A percentile compares a stretch with the other conserved stretches of the same genome.
These are phyloP conservation scores for Paecilomyces niveus DNA, from an alignment of 2,329 filamentous ascomycete genomes.

Conservation along the genomic window DNA sequence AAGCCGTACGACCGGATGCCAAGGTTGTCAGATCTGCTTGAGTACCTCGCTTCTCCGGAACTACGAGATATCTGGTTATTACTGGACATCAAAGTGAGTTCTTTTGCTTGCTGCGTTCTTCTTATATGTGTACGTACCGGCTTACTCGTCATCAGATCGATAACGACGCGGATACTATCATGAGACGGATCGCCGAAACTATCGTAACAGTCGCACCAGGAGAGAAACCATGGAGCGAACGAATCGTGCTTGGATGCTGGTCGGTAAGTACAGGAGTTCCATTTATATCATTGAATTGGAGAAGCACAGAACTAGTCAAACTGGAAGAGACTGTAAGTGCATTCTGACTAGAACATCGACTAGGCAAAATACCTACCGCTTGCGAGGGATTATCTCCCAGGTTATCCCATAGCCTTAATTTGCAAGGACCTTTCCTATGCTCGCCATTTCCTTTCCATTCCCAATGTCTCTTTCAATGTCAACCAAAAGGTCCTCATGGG, in stretches of 20 bases:
- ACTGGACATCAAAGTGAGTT: constrained; percentile 74
- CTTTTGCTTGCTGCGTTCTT: not conserved
- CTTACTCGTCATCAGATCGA: constrained; percentile 15
- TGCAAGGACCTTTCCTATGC: constrained; percentile 51
- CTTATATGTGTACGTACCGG: not conserved
- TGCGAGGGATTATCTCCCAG: constrained; percentile 47
- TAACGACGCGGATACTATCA: constrained; percentile 55
- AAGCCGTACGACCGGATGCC: constrained; percentile 67
- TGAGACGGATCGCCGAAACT: constrained; percentile 59
- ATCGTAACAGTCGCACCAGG: constrained; percentile 47
- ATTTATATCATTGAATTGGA: not conserved
- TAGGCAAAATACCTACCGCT: constrained; percentile 62
- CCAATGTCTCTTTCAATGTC: constrained; percentile 72
- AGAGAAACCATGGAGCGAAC: constrained; percentile 58
- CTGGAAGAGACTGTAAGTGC: constrained; percentile 3
- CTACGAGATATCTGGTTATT: constrained; percentile 69
- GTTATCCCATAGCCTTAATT: constrained; percentile 33
- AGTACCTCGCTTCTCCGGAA: constrained; percentile 60
- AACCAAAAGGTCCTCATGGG: constrained; percentile 61
- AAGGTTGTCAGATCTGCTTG: constrained; percentile 64
- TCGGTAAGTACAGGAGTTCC: constrained; percentile 41
- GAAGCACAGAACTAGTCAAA: not conserved
- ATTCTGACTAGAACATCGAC: constrained; percentile 3
- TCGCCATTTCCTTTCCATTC: constrained; percentile 57
- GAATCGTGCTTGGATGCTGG: constrained; percentile 79